Evolutionary conservation across 1,284 basidiomycete species (phyloP).

Genomic region (Cutaneotrichosporon curvatum): DNA sequence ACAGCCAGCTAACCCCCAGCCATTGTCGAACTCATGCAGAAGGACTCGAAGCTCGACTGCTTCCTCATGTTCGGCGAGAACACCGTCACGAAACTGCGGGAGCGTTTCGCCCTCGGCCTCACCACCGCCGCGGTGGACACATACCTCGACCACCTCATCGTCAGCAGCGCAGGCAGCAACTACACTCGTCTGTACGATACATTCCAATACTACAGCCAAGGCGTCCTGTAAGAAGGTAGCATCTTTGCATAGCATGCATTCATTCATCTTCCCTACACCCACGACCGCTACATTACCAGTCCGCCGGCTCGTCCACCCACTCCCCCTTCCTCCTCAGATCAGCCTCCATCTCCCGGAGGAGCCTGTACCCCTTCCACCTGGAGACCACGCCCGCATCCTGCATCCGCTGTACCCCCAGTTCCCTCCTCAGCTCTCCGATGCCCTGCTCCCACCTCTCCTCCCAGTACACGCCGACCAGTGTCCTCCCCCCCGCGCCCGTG

Average conservation of each 20-base stretch:
- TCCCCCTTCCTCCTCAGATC: slow-evolving; percentile 39
- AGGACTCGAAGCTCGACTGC: slow-evolving; percentile 88
- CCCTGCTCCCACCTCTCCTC: slow-evolving; percentile 87
- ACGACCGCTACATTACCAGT: slow-evolving; percentile 27
- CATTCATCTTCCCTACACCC: no score
- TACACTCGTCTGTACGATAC: slow-evolving; percentile 91
- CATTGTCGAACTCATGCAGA: slow-evolving; percentile 94
- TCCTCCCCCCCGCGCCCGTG: slow-evolving; percentile 63
- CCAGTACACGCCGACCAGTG: slow-evolving; percentile 89
- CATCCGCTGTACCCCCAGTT: slow-evolving; percentile 60
- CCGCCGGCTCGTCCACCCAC: slow-evolving; percentile 45
- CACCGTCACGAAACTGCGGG: slow-evolving; percentile 77
- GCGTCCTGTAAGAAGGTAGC: slow-evolving; percentile 5
- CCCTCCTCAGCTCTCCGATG: slow-evolving; percentile 67
- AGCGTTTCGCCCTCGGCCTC: slow-evolving; percentile 86
- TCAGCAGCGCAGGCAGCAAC: slow-evolving; percentile 79
- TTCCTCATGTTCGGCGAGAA: slow-evolving; percentile 85
- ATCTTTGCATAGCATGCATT: slow-evolving; percentile 6
- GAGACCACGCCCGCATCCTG: slow-evolving; percentile 30
- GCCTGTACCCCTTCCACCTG: slow-evolving; percentile 46
- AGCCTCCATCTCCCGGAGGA: slow-evolving; percentile 43
- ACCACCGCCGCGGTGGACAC: slow-evolving; percentile 82
- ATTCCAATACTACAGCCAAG: slow-evolving; percentile 41
- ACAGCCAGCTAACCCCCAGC: slow-evolving; percentile 48
- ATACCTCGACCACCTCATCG: slow-evolving; percentile 78